These are phyloP conservation scores for Globisporangium takayamanum DNA, from an alignment of 352 stramenopile genomes.

Conservation along the genomic window DNA sequence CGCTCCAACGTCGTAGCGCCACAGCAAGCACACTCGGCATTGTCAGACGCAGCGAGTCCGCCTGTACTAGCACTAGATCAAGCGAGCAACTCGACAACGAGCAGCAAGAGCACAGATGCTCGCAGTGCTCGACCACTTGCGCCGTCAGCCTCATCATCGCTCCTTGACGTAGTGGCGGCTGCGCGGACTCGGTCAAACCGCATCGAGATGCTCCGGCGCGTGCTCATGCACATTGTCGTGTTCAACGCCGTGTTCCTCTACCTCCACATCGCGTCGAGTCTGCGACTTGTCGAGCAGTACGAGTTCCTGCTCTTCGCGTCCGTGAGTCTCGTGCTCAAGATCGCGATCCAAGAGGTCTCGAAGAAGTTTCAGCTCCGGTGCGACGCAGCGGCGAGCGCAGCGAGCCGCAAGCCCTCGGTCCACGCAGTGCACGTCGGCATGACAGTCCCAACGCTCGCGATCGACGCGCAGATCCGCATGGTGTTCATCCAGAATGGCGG, in stretches of 20 bases:
- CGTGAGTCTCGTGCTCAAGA: slow-evolving; percentile 24
- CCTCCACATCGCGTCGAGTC: slow-evolving; percentile 16
- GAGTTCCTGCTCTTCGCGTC: slow-evolving; percentile 20
- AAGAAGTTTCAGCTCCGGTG: slow-evolving; percentile 19
- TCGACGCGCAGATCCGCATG: slow-evolving; percentile 29
- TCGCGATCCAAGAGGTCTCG: slow-evolving; percentile 22
- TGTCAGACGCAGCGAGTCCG: not conserved
- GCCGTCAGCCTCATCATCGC: no score
- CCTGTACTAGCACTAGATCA: not conserved
- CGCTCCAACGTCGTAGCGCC: not conserved
- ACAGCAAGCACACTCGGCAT: not conserved
- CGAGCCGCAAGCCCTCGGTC: slow-evolving; percentile 13
- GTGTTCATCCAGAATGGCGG: slow-evolving; percentile 23
- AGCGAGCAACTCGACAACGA: not conserved
- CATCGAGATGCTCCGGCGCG: not conserved
- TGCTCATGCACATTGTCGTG: slow-evolving; percentile 10
- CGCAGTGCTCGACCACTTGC: not conserved
- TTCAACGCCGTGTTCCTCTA: slow-evolving; percentile 18
- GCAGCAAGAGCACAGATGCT: not conserved
- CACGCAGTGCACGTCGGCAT: slow-evolving; percentile 20
- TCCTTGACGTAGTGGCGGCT: no score
- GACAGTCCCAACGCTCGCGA: slow-evolving; percentile 25
- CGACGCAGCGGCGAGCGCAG: not conserved
- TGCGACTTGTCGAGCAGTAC: slow-evolving; percentile 18
- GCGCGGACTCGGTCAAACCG: not conserved